Evolutionary conservation across 345 rosid genomes (phyloP), one percentile per base, ranked within the genome.

Genomic region (Citrus mangshanensis): DNA sequence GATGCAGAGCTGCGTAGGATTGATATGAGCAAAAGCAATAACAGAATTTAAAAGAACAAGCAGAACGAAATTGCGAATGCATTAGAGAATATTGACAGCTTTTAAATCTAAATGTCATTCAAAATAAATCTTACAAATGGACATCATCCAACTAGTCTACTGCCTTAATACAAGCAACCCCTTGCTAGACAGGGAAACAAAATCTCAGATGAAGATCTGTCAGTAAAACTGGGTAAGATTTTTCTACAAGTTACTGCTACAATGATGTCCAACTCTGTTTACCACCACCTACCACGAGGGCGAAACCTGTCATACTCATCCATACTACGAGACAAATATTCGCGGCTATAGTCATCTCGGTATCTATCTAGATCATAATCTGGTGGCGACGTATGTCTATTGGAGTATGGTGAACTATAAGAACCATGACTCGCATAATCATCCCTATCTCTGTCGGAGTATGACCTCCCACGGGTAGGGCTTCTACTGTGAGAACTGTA

Each of bases 391-490:
- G 71, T 67, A 19, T 35, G 77, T 58, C 80, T 61, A 27, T 16
- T 63, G 0, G 80, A 69, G 69, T 75, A 65, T 34, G 25, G 2
- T 13, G 77, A 74, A 80, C 80, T 63, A 75, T 81, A 74, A 12
- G 81, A 68, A 59, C 80, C 74, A 21, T 49, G 82, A 70, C 46
- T 66, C 5, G 12, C 54, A 69, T 38, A 80, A 75, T 88, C 91
- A 35, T 87, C 87, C 77, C 82, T 84, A 28, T 89, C 86, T 82
- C 89, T 85, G 38, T 85, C 95, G 2, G 81, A 74, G 64, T 61
- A 64, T 42, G 88, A 78, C 79, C 91, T 81, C 49, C 82, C 83
- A 19, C 56, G 70, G 76, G 77, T 24, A 16, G 85, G 83, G 68
- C 85, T 84, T 60, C 85, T 75, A 81, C 79, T 80, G 65, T 70